phyloP scores from a whole-genome alignment of 805 yeast genomes.

The Zygosaccharomyces bailii region DNA sequence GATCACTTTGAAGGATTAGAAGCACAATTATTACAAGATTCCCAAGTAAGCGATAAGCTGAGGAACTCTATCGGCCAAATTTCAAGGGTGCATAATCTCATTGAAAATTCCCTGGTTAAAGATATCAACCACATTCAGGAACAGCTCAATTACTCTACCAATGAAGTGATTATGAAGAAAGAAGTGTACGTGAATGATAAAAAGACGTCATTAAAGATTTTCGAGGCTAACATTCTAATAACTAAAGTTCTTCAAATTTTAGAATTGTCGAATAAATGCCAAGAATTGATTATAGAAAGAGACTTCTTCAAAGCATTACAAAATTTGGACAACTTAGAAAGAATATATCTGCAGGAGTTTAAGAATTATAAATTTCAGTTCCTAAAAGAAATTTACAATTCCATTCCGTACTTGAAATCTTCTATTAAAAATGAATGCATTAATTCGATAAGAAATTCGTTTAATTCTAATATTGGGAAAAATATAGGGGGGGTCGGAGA shows the following conservation, averaged over 20 bases:
- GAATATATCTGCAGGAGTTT: slow-evolving; percentile 64
- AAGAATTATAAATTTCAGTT: slow-evolving; percentile 62
- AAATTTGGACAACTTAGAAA: slow-evolving; percentile 69
- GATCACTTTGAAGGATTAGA: slow-evolving; percentile 36
- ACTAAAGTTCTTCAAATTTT: slow-evolving; percentile 74
- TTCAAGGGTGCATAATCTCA: slow-evolving; percentile 53
- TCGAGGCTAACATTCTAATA: slow-evolving; percentile 66
- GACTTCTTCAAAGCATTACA: slow-evolving; percentile 85
- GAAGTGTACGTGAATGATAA: slow-evolving; percentile 56
- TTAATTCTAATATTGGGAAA: slow-evolving; percentile 57
- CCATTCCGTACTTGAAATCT: slow-evolving; percentile 71
- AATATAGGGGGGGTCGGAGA: slow-evolving; percentile 47
- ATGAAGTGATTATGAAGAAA: slow-evolving; percentile 59
- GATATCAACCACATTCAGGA: slow-evolving; percentile 55
- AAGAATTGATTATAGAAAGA: slow-evolving; percentile 69
- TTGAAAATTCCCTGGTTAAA: slow-evolving; percentile 50
- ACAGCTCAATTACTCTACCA: slow-evolving; percentile 61
- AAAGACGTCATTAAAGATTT: slow-evolving; percentile 62
- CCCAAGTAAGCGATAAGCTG: slow-evolving; percentile 34
- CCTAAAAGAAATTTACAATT: slow-evolving; percentile 64
- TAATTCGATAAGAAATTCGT: slow-evolving; percentile 60
- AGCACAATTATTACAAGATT: slow-evolving; percentile 32
- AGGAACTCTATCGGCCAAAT: slow-evolving; percentile 58
- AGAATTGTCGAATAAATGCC: slow-evolving; percentile 81
- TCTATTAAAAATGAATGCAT: slow-evolving; percentile 74